Conservation (phyloP, 345 rosid genomes). For the Reutealis trisperma region DNA sequence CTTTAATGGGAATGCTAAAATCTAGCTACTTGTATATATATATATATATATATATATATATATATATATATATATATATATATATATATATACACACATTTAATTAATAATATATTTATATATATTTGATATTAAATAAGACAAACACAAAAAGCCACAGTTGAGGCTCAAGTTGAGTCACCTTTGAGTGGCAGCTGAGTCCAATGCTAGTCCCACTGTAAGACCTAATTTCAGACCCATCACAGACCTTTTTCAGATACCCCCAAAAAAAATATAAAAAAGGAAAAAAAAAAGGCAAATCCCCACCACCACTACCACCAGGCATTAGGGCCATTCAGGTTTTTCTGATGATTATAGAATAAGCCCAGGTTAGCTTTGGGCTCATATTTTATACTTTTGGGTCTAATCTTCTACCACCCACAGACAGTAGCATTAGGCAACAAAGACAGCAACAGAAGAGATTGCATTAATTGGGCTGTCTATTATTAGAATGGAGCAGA, state of each 20-base stretch:
- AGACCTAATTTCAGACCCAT: not conserved
- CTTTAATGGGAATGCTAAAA: not conserved
- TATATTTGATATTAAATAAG: not conserved
- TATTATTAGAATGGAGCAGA: too few species aligned
- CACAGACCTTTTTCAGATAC: constrained; percentile 3
- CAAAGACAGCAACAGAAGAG: not conserved
- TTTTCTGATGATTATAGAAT: not conserved
- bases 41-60: not conserved
- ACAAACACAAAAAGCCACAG: constrained; percentile 15
- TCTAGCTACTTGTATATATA: too few species aligned
- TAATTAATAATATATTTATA: not conserved
- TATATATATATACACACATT: not conserved
- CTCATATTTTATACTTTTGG: not conserved
- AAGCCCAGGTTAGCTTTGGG: constrained; percentile 7
- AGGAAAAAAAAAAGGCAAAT: not conserved
- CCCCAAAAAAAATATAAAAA: too few species aligned
- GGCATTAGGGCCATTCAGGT: not conserved
- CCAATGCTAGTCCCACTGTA: constrained; percentile 8
- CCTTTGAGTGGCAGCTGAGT: constrained; percentile 1
- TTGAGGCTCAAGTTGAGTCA: not conserved
- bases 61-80: not conserved
- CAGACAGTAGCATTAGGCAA: not conserved
- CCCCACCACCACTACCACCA: not conserved
- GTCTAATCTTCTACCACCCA: not conserved
- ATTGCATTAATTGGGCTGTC: not conserved